A percentile compares a stretch with the other conserved stretches of the same genome.
phyloP scores from a whole-genome alignment of 192 early-diverging fungal genomes.

The Glomus cerebriforme region DNA sequence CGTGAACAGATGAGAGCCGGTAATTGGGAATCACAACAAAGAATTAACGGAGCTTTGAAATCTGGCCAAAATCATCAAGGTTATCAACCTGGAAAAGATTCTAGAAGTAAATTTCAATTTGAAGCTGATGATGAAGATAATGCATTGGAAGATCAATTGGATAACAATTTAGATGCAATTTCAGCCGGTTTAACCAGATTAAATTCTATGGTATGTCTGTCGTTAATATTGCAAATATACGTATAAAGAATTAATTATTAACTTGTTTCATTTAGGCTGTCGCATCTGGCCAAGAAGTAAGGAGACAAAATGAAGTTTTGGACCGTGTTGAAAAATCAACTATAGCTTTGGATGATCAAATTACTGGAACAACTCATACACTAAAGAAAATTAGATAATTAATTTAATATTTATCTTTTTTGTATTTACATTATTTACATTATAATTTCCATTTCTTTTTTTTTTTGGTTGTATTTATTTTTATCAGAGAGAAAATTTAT shows the following conservation, averaged over 20 bases:
- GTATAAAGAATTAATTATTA: neutral
- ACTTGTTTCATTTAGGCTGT: slow-evolving; percentile 7
- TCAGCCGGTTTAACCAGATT: slow-evolving; percentile 18
- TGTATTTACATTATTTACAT: too few species aligned
- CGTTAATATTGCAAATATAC: neutral
- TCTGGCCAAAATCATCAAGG: neutral
- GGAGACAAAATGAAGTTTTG: slow-evolving; percentile 4
- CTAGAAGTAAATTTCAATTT: slow-evolving; percentile 63
- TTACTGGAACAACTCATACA: neutral
- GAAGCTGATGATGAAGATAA: slow-evolving; percentile 72
- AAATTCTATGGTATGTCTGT: slow-evolving; percentile 19
- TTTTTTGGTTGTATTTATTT: too few species aligned
- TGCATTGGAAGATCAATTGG: slow-evolving; percentile 65
- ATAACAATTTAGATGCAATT: slow-evolving; percentile 61
- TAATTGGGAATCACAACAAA: slow-evolving; percentile 60
- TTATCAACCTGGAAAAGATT: slow-evolving; percentile 44
- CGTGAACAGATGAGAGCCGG: slow-evolving; percentile 55
- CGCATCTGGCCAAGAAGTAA: slow-evolving; percentile 20
- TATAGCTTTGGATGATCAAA: neutral
- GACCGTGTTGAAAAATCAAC: slow-evolving; percentile 3
- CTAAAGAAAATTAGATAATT: slow-evolving; percentile 31
- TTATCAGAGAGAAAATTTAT: too few species aligned
- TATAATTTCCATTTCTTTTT: too few species aligned
- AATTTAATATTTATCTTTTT: too few species aligned
- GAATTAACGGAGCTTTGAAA: slow-evolving; percentile 50